These are phyloP conservation scores for Acacia melanoxylon DNA, from an alignment of 306 rosid genomes.

Conservation along the genomic window DNA sequence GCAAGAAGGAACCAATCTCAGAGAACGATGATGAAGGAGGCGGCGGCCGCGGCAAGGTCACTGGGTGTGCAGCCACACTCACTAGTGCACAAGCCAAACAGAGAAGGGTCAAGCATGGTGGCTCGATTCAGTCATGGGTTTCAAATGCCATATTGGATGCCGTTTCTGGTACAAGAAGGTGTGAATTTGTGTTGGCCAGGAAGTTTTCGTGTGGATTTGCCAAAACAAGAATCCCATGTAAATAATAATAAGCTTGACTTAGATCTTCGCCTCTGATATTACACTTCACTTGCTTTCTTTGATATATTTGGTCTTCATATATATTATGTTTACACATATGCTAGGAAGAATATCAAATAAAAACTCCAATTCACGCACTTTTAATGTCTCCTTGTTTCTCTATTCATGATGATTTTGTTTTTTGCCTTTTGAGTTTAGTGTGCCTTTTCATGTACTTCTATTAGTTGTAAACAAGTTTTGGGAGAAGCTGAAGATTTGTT, in stretches of 20 bases:
- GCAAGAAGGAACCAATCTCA: conserved; percentile 57
- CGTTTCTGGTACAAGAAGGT: conserved; percentile 47
- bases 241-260: conserved; percentile 48
- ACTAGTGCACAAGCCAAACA: conserved; percentile 47
- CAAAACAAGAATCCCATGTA: conserved; percentile 43
- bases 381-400: background rate
- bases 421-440: background rate
- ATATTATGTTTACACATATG: background rate
- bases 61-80: conserved; percentile 67
- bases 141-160: conserved; percentile 43
- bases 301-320: conserved; percentile 2
- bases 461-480: background rate
- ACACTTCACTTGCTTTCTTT: background rate
- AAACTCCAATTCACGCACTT: background rate
- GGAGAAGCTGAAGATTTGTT: background rate
- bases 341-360: conserved; percentile 24
- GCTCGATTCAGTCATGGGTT: conserved; percentile 42
- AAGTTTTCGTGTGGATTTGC: conserved; percentile 50
- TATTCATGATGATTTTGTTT: background rate
- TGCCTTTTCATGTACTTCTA: background rate
- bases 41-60: conserved; percentile 38
- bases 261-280: conserved; percentile 58
- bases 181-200: conserved; percentile 64
- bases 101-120: conserved; percentile 40
- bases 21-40: conserved; percentile 37